These are phyloP conservation scores for Aureobasidium lini DNA, from an alignment of 2,329 filamentous ascomycete genomes.

Conservation along the genomic window DNA sequence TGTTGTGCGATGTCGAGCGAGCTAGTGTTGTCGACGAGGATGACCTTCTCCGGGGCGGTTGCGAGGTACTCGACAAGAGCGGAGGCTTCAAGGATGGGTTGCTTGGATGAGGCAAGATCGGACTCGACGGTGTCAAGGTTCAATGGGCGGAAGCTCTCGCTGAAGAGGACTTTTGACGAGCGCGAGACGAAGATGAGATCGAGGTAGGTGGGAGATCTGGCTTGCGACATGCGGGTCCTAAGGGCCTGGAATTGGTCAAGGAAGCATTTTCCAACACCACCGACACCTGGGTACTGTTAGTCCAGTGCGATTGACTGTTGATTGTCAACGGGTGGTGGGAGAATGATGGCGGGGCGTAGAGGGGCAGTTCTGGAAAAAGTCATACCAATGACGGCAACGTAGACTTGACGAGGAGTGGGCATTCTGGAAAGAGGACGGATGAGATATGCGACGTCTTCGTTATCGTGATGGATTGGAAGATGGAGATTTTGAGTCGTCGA, in stretches of 20 bases:
- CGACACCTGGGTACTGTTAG: conserved; percentile 56
- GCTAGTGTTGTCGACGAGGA: conserved; percentile 94
- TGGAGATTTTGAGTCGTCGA: background rate
- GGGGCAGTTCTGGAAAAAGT: conserved; percentile 5
- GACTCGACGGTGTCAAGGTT: conserved; percentile 53
- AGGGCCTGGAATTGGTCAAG: conserved; percentile 70
- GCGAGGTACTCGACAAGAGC: conserved; percentile 72
- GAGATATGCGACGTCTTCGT: background rate
- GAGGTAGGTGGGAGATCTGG: conserved; percentile 55
- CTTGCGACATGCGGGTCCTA: conserved; percentile 48
- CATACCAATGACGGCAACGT: conserved; percentile 41
- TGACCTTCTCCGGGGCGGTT: conserved; percentile 65
- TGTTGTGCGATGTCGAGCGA: conserved; percentile 74
- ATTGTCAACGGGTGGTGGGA: too few relatives aligned
- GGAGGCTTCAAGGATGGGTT: conserved; percentile 58
- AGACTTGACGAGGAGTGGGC: conserved; percentile 37
- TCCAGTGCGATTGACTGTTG: background rate
- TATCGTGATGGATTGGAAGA: background rate
- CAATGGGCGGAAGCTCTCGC: conserved; percentile 62
- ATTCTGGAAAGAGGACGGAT: conserved; percentile 24
- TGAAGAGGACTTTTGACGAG: conserved; percentile 74
- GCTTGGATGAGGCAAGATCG: conserved; percentile 55
- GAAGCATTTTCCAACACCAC: conserved; percentile 89
- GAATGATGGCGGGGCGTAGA: background rate
- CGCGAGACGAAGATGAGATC: conserved; percentile 79